Evolutionary conservation across 495 filamentous ascomycete species (phyloP).

Genomic region (Xylaria palmicola): DNA sequence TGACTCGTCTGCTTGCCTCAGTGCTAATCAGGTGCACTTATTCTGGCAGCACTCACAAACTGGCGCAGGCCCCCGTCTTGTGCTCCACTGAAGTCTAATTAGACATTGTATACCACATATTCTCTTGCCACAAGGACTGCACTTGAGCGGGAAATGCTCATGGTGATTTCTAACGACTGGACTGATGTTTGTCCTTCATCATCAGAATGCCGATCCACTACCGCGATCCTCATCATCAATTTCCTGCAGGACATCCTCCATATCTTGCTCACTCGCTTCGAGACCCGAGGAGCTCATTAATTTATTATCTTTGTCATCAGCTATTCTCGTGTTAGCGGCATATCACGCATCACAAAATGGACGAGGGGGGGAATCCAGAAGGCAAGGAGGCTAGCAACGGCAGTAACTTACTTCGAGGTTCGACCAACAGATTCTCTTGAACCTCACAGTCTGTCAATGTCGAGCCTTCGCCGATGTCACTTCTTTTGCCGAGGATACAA

Average conservation of each 20-base stretch:
- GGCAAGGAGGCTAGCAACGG: background rate
- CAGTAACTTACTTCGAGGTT: slow-evolving; percentile 64
- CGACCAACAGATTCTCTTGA: slow-evolving; percentile 80
- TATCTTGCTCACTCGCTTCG: slow-evolving; percentile 58
- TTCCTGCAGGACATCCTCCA: slow-evolving; percentile 34
- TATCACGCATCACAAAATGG: background rate
- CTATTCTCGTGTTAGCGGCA: slow-evolving; percentile 27
- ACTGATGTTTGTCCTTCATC: background rate
- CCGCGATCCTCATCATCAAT: slow-evolving; percentile 5
- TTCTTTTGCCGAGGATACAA: slow-evolving; percentile 75
- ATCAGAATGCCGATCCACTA: slow-evolving; percentile 3
- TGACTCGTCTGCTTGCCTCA: background rate
- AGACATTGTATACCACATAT: background rate
- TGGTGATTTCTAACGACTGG: too few relatives aligned
- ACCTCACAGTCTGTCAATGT: slow-evolving; percentile 84
- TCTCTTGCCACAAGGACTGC: background rate
- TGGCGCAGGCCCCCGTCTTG: background rate
- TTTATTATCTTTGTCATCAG: slow-evolving; percentile 81
- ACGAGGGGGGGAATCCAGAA: background rate
- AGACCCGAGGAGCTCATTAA: slow-evolving; percentile 81
- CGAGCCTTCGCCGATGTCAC: slow-evolving; percentile 72
- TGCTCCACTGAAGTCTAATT: background rate
- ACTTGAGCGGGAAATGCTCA: too few relatives aligned
- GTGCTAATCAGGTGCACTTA: background rate
- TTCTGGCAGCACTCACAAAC: background rate